Conservation (phyloP, 2,329 filamentous ascomycete genomes). For the Hypomyces rosellus region DNA sequence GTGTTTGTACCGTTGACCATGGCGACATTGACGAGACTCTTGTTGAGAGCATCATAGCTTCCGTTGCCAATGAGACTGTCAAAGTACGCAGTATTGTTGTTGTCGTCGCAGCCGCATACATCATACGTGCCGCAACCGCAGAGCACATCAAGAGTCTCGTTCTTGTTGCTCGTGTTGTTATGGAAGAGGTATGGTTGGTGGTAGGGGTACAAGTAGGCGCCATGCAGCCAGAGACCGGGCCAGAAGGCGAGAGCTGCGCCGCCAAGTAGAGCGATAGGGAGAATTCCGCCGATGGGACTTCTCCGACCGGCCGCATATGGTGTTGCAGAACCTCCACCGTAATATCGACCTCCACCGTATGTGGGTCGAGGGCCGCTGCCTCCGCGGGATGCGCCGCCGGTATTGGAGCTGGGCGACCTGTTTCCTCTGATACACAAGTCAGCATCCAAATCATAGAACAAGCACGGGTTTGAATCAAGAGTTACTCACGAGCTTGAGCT, state of each 20-base stretch:
- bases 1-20: conserved; percentile 36
- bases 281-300: conserved; percentile 42
- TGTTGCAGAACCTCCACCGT: conserved; percentile 55
- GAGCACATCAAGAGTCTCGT: conserved; percentile 30
- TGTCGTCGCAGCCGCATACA: conserved; percentile 64
- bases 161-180: conserved; percentile 41
- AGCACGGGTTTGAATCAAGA: conserved; percentile 7
- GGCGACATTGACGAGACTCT: conserved; percentile 55
- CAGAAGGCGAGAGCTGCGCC: conserved; percentile 49
- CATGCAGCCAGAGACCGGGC: conserved; percentile 59
- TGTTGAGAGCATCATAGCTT: conserved; percentile 53
- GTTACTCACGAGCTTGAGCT: conserved; percentile 15
- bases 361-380: conserved; percentile 52
- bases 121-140: conserved; percentile 46
- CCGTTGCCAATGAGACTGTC: conserved; percentile 60
- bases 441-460: background rate
- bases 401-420: conserved; percentile 26
- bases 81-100: conserved; percentile 52
- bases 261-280: conserved; percentile 45
- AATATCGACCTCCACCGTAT: conserved; percentile 59
- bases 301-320: conserved; percentile 56
- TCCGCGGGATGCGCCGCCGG: conserved; percentile 46
- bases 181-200: conserved; percentile 38
- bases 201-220: conserved; percentile 54
- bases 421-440: conserved; percentile 15